Percentiles rank a stretch among this genome's conserved stretches.
Evolutionary conservation across 2,329 filamentous ascomycete genomes (phyloP).

Genomic region (Botrytis tulipae): DNA sequence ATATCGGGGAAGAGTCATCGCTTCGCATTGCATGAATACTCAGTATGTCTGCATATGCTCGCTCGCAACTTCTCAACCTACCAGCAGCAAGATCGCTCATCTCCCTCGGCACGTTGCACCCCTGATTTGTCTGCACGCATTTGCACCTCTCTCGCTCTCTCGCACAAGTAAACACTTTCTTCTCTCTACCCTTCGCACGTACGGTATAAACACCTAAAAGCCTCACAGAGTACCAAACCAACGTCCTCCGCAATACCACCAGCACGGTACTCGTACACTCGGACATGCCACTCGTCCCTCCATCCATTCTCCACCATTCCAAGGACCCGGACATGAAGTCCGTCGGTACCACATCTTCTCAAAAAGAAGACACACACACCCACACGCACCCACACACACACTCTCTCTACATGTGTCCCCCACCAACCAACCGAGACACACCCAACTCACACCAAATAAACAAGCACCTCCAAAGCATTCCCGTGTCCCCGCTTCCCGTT

Average conservation of each 20-base stretch:
- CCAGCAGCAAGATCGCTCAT: not conserved
- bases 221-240: not conserved
- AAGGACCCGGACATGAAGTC: not conserved
- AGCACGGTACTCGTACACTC: constrained; percentile 8
- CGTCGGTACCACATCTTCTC: not conserved
- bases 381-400: too few species aligned
- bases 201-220: not conserved
- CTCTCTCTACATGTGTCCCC: not conserved
- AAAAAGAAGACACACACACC: not conserved
- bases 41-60: not conserved
- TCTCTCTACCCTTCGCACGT: not conserved
- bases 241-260: not conserved
- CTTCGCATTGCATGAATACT: not conserved
- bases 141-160: not conserved
- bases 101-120: constrained; percentile 3
- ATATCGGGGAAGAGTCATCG: not conserved
- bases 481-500: not conserved
- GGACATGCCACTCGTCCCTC: not conserved
- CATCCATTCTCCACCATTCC: not conserved
- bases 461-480: not conserved
- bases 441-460: not conserved
- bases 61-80: not conserved
- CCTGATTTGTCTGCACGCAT: not conserved
- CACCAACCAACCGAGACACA: not conserved
- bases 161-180: not conserved